A percentile compares a stretch with the other conserved stretches of the same genome.
Conservation (phyloP, 164 flowering plant species). For the Buxus sempervirens region DNA sequence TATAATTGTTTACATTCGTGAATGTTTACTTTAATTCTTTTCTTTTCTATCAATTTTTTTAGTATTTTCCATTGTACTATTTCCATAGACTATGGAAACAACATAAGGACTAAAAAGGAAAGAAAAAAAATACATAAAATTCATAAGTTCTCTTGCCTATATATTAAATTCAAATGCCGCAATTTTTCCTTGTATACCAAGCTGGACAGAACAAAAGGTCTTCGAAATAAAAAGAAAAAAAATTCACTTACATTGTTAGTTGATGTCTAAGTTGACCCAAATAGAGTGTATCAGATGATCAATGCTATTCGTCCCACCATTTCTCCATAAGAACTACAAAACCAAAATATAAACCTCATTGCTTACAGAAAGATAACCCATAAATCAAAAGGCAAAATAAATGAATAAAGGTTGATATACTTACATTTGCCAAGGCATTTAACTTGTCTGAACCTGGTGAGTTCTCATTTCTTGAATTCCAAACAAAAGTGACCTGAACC, state of each 20-base stretch:
- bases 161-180: neutral
- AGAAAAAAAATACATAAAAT: too few species aligned
- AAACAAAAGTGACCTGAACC: conserved; percentile 85
- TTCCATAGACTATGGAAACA: neutral
- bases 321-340: conserved; percentile 82
- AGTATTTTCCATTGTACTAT: too few species aligned
- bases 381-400: neutral
- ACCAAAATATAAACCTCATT: neutral
- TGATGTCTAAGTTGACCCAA: conserved; percentile 96
- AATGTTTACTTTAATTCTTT: too few species aligned
- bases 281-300: conserved; percentile 76
- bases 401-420: neutral
- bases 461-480: conserved; percentile 90
- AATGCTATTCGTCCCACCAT: conserved; percentile 64
- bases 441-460: conserved; percentile 60
- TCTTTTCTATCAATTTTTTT: too few species aligned
- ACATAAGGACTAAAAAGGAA: neutral
- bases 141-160: neutral
- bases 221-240: too few species aligned
- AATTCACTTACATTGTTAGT: conserved; percentile 55
- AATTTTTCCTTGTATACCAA: too few species aligned
- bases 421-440: conserved; percentile 72
- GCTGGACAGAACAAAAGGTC: neutral
- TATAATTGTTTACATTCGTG: too few species aligned
- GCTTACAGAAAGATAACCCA: neutral